Percentiles rank a stretch among this genome's conserved stretches.
phyloP scores from a whole-genome alignment of 75 land plant species.

The Cunninghamia lanceolata region DNA sequence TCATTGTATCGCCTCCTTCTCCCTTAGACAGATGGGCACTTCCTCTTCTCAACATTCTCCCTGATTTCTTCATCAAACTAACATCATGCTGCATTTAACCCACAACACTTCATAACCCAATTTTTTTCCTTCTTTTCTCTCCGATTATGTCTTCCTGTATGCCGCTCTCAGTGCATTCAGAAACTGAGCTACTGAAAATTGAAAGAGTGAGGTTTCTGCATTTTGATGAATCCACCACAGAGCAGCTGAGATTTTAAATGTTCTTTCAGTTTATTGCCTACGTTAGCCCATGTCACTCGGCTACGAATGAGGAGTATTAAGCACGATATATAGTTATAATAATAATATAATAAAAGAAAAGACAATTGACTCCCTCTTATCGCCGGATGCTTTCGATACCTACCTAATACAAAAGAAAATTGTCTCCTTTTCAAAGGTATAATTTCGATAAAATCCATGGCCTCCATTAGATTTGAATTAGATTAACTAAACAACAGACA shows the following conservation, averaged over 20 bases:
- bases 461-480: too few species aligned
- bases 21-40: slow-evolving; percentile 1
- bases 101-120: not conserved
- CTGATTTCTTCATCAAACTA: slow-evolving; percentile 6
- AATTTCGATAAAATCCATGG: too few species aligned
- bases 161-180: not conserved
- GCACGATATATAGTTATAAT: too few species aligned
- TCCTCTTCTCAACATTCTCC: not conserved
- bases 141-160: not conserved
- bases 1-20: slow-evolving; percentile 7
- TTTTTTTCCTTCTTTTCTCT: not conserved
- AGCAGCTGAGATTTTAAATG: not conserved
- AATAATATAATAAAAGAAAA: not conserved
- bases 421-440: too few species aligned
- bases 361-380: not conserved
- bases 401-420: too few species aligned
- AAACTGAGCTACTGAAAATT: not conserved
- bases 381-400: too few species aligned
- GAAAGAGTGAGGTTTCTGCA: not conserved
- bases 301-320: not conserved
- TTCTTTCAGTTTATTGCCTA: not conserved
- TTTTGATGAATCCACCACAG: not conserved
- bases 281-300: not conserved
- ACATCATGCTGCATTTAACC: not conserved
- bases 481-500: too few species aligned